phyloP scores from a whole-genome alignment of 352 stramenopile genomes.

The Phytophthora europaea region DNA sequence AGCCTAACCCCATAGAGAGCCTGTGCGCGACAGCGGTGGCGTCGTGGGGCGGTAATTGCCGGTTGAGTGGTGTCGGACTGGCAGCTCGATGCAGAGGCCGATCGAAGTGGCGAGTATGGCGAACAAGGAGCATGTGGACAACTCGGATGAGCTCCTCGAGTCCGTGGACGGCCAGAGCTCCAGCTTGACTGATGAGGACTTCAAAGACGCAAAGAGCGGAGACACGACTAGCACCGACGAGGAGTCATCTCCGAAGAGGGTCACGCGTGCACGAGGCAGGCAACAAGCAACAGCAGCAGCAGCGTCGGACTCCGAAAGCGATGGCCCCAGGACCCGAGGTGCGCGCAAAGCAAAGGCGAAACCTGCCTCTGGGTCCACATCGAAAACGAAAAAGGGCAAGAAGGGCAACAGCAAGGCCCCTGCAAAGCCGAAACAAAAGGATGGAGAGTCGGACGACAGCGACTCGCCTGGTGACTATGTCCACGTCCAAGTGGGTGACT shows the following conservation, averaged over 20 bases:
- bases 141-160: constrained; percentile 19
- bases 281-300: constrained; percentile 1
- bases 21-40: not conserved
- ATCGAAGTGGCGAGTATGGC: constrained; percentile 21
- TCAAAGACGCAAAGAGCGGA: constrained; percentile 30
- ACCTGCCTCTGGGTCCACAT: not conserved
- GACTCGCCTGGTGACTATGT: constrained; percentile 67
- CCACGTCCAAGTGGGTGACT: constrained; percentile 78
- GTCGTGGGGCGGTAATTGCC: not conserved
- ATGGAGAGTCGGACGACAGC: constrained; percentile 55
- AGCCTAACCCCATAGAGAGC: constrained; percentile 1
- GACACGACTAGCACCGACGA: constrained; percentile 41
- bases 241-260: constrained; percentile 19
- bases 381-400: constrained; percentile 21
- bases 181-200: constrained; percentile 17
- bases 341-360: constrained; percentile 30
- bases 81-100: not conserved
- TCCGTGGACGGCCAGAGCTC: not conserved
- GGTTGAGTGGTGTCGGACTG: not conserved
- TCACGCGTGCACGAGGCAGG: constrained; percentile 32
- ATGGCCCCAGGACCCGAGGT: constrained; percentile 32
- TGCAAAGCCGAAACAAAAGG: constrained; percentile 28
- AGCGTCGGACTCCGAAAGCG: constrained; percentile 33
- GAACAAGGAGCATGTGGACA: constrained; percentile 17
- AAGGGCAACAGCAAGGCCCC: constrained; percentile 12